Base-by-base conservation (phyloP, 306 rosid genomes). In the Oemleria cerasiformis region DNA sequence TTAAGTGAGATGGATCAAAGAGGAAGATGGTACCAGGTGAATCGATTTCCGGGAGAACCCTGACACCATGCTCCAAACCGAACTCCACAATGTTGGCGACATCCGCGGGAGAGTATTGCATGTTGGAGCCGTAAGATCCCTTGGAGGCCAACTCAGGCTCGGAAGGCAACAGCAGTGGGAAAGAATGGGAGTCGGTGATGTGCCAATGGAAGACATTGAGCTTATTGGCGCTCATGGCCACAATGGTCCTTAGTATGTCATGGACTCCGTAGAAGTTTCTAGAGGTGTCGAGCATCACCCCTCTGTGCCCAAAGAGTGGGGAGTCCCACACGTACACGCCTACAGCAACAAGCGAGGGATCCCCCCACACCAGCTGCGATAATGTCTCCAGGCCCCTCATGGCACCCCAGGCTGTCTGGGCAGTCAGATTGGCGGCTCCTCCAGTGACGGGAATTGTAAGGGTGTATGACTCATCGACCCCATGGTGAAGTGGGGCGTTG, bases 171-270 rank as follows among this genome's bases (percentile, higher is more conserved):
- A 91, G 68, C 65, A 90, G 43, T 0, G 97, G 97, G 55, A 93
- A 93, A 16, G 98, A 93, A 0, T 90, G 97, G 1, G 97, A 89
- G 41, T 93, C 98, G 0, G 97, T 88, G 11, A 90, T 55, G 58
- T 93, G 98, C 98, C 93, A 93, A 47, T 93, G 97, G 23, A 93
- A 87, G 58, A 90, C 96, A 40, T 93, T 93, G 42, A 93, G 73
- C 83, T 90, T 93, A 65, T 93, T 93, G 84, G 80, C 85, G 62
- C 92, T 78, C 92, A 93, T 86, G 61, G 86, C 88, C n/a, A 61
- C 67, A 5, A 93, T 78, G 0, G 89, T 88, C 78, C 98, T 85
- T 77, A 88, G 5, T 16, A 93, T 71, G 16, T 86, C 86, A 74
- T 75, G 82, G 21, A 93, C 84, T 0, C 83, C 78, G n/a, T 65